phyloP scores from a whole-genome alignment of 495 filamentous ascomycete genomes.

The Peziza echinospora region DNA sequence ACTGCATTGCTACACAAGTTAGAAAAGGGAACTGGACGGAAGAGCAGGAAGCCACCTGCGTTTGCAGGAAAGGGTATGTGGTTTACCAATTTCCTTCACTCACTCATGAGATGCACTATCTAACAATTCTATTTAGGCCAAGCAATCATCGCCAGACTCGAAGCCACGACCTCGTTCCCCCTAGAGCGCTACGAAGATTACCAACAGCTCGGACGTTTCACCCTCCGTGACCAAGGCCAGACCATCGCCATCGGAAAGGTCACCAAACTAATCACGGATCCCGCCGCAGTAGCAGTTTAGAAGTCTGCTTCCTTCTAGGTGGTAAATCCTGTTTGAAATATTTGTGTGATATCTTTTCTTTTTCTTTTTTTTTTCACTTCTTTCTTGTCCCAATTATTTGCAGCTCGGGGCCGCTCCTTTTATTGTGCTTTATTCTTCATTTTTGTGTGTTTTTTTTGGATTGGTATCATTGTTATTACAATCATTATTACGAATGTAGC shows the following conservation, averaged over 20 bases:
- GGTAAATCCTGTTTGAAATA: too few relatives aligned
- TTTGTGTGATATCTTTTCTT: too few relatives aligned
- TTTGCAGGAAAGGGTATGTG: slow-evolving; percentile 82
- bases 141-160: slow-evolving; percentile 68
- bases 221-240: slow-evolving; percentile 89
- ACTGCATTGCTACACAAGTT: slow-evolving; percentile 71
- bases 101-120: background rate
- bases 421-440: too few relatives aligned
- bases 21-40: slow-evolving; percentile 85
- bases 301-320: too few relatives aligned
- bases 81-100: slow-evolving; percentile 1
- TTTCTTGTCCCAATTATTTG: too few relatives aligned
- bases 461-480: too few relatives aligned
- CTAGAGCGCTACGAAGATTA: slow-evolving; percentile 89
- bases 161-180: slow-evolving; percentile 71
- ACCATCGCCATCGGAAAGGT: slow-evolving; percentile 95
- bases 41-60: slow-evolving; percentile 75
- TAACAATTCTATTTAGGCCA: slow-evolving; percentile 14
- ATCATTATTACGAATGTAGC: too few relatives aligned
- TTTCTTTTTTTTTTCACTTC: too few relatives aligned
- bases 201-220: slow-evolving; percentile 83
- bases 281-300: background rate
- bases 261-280: slow-evolving; percentile 47
- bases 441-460: too few relatives aligned
- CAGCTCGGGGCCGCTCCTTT: too few relatives aligned